Evolutionary conservation across 2,329 filamentous ascomycete species (phyloP).

Genomic region (Pseudofabraea citricarpa): DNA sequence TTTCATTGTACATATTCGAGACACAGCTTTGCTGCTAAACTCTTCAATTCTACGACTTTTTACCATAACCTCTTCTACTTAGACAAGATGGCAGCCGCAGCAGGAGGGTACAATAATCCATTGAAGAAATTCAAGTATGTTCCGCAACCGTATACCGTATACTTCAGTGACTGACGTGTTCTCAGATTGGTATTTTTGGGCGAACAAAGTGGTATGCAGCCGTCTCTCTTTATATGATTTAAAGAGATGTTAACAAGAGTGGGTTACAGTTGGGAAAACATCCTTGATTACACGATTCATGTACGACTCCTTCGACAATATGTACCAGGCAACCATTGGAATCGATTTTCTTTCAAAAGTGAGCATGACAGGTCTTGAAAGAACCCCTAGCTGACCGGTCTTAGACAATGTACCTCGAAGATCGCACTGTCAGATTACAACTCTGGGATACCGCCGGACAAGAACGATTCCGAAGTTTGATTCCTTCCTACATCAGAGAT

Average conservation of each 20-base stretch:
- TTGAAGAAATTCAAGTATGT: conserved; percentile 99
- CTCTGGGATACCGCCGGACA: conserved; percentile 98
- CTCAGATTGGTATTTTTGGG: conserved; percentile 89
- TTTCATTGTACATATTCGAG: background rate
- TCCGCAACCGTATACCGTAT: background rate
- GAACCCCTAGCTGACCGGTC: conserved; percentile 11
- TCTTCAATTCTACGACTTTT: no score
- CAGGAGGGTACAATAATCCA: conserved; percentile 94
- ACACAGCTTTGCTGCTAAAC: background rate
- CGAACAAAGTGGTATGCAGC: conserved; percentile 87
- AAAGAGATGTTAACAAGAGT: conserved; percentile 12
- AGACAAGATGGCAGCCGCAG: conserved; percentile 73
- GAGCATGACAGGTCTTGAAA: conserved; percentile 23
- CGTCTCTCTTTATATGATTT: conserved; percentile 12
- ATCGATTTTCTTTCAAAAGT: conserved; percentile 99
- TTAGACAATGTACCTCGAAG: conserved; percentile 98
- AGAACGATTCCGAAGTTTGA: conserved; percentile 93
- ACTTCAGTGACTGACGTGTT: conserved; percentile 12
- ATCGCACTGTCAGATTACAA: conserved; percentile 93
- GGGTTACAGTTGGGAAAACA: conserved; percentile 84
- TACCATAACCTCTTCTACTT: no score
- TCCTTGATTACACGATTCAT: conserved; percentile 98
- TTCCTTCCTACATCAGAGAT: conserved; percentile 98
- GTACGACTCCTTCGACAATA: conserved; percentile 99
- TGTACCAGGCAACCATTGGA: conserved; percentile 98